Percentiles rank a stretch among this genome's conserved stretches.
Evolutionary conservation across 2,329 filamentous ascomycete genomes (phyloP).

Genomic region (Botryotinia globosa): DNA sequence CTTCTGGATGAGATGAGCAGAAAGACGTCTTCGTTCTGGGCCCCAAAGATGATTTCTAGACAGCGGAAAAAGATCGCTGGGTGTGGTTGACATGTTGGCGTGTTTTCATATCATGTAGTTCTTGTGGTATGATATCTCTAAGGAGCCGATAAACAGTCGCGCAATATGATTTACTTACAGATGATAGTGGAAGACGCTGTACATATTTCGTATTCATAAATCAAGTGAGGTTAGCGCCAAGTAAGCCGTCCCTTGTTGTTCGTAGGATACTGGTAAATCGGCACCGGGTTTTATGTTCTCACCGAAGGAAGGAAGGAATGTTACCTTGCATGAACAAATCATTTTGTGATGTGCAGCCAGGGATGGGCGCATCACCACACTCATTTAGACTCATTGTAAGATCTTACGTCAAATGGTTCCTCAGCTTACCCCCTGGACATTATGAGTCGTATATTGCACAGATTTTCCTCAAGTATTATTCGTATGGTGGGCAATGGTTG

Average conservation of each 20-base stretch:
- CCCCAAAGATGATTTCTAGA: slow-evolving; percentile 6
- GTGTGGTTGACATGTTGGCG: not conserved
- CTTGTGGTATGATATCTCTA: too few species aligned
- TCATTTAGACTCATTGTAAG: slow-evolving; percentile 2
- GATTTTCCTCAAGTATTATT: not conserved
- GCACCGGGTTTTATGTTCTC: not conserved
- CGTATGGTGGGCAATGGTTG: too few species aligned
- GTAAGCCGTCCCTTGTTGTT: not conserved
- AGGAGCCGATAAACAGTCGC: not conserved
- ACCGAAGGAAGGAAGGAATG: slow-evolving; percentile 1
- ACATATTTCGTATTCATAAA: not conserved
- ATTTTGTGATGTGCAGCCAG: not conserved
- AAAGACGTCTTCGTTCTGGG: slow-evolving; percentile 10
- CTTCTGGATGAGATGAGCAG: not conserved
- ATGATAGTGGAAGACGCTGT: not conserved
- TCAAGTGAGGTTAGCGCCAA: not conserved
- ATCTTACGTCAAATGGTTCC: not conserved
- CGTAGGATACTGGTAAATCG: not conserved
- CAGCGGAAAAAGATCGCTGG: not conserved
- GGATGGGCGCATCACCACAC: not conserved
- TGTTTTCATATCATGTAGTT: not conserved
- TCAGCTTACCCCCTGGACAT: not conserved
- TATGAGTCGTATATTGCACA: not conserved
- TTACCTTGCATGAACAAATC: slow-evolving; percentile 9
- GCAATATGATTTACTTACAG: not conserved